phyloP scores from a whole-genome alignment of 164 flowering plant genomes.

The Chimonanthus praecox region DNA sequence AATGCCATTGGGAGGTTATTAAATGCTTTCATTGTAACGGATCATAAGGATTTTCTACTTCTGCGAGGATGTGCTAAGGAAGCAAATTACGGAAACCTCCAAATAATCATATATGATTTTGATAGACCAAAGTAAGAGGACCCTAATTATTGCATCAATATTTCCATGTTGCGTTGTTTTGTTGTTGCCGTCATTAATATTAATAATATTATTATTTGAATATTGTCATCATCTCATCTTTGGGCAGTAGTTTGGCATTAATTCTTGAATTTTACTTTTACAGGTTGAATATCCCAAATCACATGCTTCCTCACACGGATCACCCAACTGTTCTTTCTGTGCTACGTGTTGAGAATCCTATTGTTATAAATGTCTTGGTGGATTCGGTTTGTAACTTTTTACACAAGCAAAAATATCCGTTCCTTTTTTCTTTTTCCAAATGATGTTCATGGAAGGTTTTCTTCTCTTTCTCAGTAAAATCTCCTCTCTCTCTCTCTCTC shows the following conservation, averaged over 20 bases:
- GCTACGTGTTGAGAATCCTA: constrained; percentile 56
- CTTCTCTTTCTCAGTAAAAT: too few species aligned
- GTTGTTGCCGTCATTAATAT: too few species aligned
- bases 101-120: constrained; percentile 77
- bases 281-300: constrained; percentile 68
- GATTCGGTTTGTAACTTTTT: constrained; percentile 54
- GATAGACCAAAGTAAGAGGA: constrained; percentile 55
- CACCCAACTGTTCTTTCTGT: constrained; percentile 78
- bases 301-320: constrained; percentile 80
- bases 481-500: too few species aligned
- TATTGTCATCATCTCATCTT: too few species aligned
- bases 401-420: too few species aligned
- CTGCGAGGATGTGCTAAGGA: constrained; percentile 72
- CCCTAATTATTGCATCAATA: neutral
- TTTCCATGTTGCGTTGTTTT: neutral
- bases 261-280: constrained; percentile 3
- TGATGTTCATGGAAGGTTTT: too few species aligned
- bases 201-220: too few species aligned
- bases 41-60: constrained; percentile 65
- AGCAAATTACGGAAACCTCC: constrained; percentile 55
- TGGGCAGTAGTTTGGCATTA: neutral
- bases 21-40: constrained; percentile 88
- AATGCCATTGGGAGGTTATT: constrained; percentile 76
- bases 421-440: too few species aligned
- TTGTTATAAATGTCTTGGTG: constrained; percentile 80